These are phyloP conservation scores for Phytophthora capsici DNA, from an alignment of 352 stramenopile genomes.

Conservation along the genomic window DNA sequence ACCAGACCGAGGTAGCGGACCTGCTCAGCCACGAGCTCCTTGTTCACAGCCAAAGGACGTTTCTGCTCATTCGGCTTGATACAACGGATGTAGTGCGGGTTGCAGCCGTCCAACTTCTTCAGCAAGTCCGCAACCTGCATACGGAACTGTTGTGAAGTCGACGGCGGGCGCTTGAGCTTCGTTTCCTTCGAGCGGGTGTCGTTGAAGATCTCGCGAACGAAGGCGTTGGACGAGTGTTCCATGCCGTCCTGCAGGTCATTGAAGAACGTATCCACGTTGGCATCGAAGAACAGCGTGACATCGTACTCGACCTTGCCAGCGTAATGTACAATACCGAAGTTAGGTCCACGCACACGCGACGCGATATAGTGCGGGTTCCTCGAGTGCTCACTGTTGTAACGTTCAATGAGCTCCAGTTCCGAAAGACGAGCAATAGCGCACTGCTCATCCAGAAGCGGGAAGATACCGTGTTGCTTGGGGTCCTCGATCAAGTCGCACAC, in stretches of 20 bases:
- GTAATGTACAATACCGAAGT: slow-evolving; percentile 88
- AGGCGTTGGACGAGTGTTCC: slow-evolving; percentile 71
- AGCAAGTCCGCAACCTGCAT: slow-evolving; percentile 82
- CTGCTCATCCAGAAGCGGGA: slow-evolving; percentile 83
- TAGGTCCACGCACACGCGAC: slow-evolving; percentile 69
- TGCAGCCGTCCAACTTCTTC: slow-evolving; percentile 85
- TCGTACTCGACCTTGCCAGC: slow-evolving; percentile 89
- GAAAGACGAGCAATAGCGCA: slow-evolving; percentile 75
- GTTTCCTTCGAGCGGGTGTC: slow-evolving; percentile 82
- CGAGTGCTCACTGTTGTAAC: slow-evolving; percentile 74
- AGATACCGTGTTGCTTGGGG: slow-evolving; percentile 81
- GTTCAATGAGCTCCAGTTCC: slow-evolving; percentile 79
- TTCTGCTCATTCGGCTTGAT: slow-evolving; percentile 93
- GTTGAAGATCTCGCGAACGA: slow-evolving; percentile 82
- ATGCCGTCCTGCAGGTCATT: slow-evolving; percentile 82
- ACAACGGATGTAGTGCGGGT: slow-evolving; percentile 92
- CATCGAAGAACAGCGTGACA: slow-evolving; percentile 85
- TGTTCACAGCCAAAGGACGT: slow-evolving; percentile 68
- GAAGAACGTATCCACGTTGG: slow-evolving; percentile 88
- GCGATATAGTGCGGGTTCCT: slow-evolving; percentile 79
- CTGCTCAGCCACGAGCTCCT: slow-evolving; percentile 74
- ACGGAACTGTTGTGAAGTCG: slow-evolving; percentile 86
- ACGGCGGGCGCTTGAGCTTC: slow-evolving; percentile 85
- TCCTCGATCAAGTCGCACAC: slow-evolving; percentile 91
- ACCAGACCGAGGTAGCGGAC: slow-evolving; percentile 84